Percentiles rank a stretch among this genome's conserved stretches.
Evolutionary conservation across 129 eudicot genomes (phyloP).

Genomic region (Flaveria bidentis): DNA sequence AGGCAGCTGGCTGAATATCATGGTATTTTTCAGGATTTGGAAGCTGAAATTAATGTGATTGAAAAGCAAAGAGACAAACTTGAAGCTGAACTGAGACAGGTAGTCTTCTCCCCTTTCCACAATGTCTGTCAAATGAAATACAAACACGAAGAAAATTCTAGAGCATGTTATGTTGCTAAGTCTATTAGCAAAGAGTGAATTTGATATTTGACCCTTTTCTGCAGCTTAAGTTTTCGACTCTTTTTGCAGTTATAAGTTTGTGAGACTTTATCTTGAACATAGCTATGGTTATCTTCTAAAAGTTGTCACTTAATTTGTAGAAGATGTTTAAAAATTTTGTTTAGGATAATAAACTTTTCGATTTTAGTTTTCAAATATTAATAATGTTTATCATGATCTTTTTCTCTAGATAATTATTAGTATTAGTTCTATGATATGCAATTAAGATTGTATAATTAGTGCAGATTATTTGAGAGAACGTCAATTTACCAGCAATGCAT

Average conservation of each 20-base stretch:
- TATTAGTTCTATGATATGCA: background rate
- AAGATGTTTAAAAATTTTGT: background rate
- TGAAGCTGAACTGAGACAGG: conserved; percentile 73
- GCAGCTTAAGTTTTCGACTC: background rate
- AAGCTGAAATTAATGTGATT: conserved; percentile 57
- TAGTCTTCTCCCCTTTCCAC: conserved; percentile 31
- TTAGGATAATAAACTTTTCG: conserved; percentile 1
- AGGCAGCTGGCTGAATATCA: conserved; percentile 6
- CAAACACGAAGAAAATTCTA: background rate
- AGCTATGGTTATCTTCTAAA: background rate
- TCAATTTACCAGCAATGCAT: background rate
- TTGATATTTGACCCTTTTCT: background rate
- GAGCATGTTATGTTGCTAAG: background rate
- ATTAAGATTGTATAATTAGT: background rate
- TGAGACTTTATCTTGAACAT: background rate
- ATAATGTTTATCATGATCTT: no score
- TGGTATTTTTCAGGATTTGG: conserved; percentile 63
- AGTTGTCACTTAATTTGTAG: background rate
- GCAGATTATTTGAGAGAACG: background rate
- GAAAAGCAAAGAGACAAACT: conserved; percentile 55
- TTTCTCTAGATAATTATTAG: no score
- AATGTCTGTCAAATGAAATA: conserved; percentile 14
- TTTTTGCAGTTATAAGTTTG: background rate
- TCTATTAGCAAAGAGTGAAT: conserved; percentile 3
- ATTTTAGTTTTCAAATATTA: no score